Base-by-base conservation (phyloP, 495 filamentous ascomycete species). In the Podospora appendiculata region DNA sequence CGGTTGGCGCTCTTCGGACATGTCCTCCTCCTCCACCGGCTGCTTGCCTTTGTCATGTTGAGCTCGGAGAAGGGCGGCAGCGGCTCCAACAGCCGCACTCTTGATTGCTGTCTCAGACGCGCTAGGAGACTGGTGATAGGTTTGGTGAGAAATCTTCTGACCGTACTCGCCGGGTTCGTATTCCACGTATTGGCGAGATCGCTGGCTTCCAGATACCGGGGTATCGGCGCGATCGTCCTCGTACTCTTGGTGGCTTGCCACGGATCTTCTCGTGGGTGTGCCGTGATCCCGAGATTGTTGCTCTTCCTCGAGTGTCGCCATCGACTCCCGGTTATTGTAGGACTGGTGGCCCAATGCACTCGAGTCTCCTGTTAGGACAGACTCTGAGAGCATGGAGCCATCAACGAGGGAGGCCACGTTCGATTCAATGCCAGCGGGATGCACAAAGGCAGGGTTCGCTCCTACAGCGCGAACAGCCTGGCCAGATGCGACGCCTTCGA, bases 321-420 rank as follows among this genome's bases (percentile, higher is more conserved):
- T 67, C 40, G 62, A 67, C 43, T 64, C 58, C 11, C 65, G 61
- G 16, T 60, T 59, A 47, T 66, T 61, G 2, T 76, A 61, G 3
- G n/a, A 39, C 19, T 65, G 55, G 33, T 63, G 56, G 3, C 64
- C 62, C 12, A 54, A 51, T 18, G 62, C 63, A 19, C 69, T 68
- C 17, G 71, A 85, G 9, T 70, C 71, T 2, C 66, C 63, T 3
- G 79, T 86, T 13, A 89, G 43, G n/a, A 84, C 75, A 3, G 90
- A 92, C 8, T 84, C 86, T 35, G 94, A 87, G 35, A 88, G 78
- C 52, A 95, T 77, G 4, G 89, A 93, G 2, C 88, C 89, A 32
- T 94, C 87, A 44, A 89, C 79, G 8, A 96, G 74, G 8, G 89
- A 94, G 10, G 90, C 91, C 35, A 95, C 90, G 18, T 85, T 85